Conservation (phyloP, 495 filamentous ascomycete species). For the Daldinia decipiens region DNA sequence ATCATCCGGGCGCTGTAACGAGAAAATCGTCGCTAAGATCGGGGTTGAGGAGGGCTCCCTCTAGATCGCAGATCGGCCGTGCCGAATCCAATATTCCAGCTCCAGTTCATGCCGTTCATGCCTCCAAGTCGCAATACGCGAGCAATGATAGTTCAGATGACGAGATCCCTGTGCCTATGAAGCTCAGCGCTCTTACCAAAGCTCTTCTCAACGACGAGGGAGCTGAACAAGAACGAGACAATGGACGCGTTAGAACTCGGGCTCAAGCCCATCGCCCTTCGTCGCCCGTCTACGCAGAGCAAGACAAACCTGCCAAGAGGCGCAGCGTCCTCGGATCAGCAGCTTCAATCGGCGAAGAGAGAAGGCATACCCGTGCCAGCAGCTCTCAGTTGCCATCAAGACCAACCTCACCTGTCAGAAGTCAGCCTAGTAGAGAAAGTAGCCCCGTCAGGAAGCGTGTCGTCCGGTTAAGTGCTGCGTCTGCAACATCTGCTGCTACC, state of each 20-base stretch:
- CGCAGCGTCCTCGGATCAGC: slow-evolving; percentile 50
- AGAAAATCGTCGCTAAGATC: slow-evolving; percentile 57
- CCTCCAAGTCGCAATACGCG: slow-evolving; percentile 47
- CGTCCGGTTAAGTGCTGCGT: slow-evolving; percentile 67
- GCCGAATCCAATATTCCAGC: slow-evolving; percentile 52
- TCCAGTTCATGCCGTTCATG: slow-evolving; percentile 31
- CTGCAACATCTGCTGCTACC: slow-evolving; percentile 41
- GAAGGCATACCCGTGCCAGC: slow-evolving; percentile 52
- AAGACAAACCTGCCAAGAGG: slow-evolving; percentile 42
- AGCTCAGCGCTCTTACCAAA: slow-evolving; percentile 81
- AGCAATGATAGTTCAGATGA: slow-evolving; percentile 79
- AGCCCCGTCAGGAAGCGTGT: slow-evolving; percentile 61
- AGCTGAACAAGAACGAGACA: slow-evolving; percentile 62
- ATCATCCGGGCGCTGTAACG: slow-evolving; percentile 49
- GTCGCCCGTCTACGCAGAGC: slow-evolving; percentile 59
- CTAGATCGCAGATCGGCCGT: slow-evolving; percentile 49
- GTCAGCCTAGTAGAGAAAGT: slow-evolving; percentile 47
- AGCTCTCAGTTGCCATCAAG: slow-evolving; percentile 52
- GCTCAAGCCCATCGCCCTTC: slow-evolving; percentile 59
- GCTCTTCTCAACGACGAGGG: slow-evolving; percentile 75
- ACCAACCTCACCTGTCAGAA: slow-evolving; percentile 51
- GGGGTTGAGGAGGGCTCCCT: slow-evolving; percentile 52
- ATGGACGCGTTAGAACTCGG: slow-evolving; percentile 68
- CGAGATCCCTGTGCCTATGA: slow-evolving; percentile 74
- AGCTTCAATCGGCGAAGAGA: slow-evolving; percentile 47